Evolutionary conservation across 768 basidiomycete species (phyloP), one percentile per base, ranked within the genome.

Genomic region (Hericium alpestre): DNA sequence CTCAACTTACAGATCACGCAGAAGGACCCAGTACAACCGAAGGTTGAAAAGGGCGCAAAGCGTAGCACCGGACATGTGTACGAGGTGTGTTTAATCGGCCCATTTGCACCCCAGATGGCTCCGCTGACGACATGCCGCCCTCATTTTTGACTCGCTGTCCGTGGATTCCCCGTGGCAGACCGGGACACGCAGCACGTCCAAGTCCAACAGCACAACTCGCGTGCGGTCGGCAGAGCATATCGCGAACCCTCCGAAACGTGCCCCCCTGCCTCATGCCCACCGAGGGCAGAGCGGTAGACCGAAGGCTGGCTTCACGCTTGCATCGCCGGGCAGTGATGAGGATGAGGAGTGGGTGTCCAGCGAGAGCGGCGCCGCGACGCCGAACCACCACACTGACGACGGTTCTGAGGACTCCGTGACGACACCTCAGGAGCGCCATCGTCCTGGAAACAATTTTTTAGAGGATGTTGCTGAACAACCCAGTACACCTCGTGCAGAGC

Each of bases 271-370:
- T 40, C 55, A 55, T 25, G 23, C 53, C 38, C 4, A 48, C 56
- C 49, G 43, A 12, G 51, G 51, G 3, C 8, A 55, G 18, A 51
- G 46, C 1, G 48, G 41, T 56, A 72, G 71, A 61, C 66, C 69
- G 11, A 83, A 80, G 65, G 65, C 71, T 22, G 83, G 80, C 4
- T 87, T 88, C 64, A 79, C 79, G 12, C 74, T 86, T 56, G 74
- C 78, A 32, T 72, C 70, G 41, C 76, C 69, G 23, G 77, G 74
- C 40, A 76, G 74, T 12, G 81, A 81, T 22, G 62, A 66, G 57
- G 85, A 86, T 11, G 85, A 87, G 56, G 87, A 81, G 56, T 89
- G 86, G 86, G 76, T 86, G 1, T 89, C 87, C 25, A 87, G 83
- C 66, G 86, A 86, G 68, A 88, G 86, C 64, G 87, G 85, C 7